Percentiles rank a stretch among this genome's conserved stretches.
Conservation (phyloP, 2,329 filamentous ascomycete genomes). For the Diplodia seriata region DNA sequence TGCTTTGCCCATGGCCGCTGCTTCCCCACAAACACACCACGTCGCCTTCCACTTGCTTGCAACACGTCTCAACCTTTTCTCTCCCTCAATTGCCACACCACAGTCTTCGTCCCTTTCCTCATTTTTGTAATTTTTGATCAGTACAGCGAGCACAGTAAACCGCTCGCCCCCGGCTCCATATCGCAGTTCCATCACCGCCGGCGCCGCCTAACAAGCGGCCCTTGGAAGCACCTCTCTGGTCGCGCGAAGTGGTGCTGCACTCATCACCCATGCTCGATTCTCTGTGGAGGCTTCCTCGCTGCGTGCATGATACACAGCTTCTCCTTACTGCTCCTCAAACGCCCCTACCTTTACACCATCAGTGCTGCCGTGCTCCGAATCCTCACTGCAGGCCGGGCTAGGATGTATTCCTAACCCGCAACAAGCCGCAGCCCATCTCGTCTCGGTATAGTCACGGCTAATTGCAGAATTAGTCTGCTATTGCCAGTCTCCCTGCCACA, state of each 20-base stretch:
- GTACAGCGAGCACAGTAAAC: neutral
- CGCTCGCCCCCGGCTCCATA: neutral
- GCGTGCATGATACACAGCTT: neutral
- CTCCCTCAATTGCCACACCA: neutral
- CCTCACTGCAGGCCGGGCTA: neutral
- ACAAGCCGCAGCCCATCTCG: neutral
- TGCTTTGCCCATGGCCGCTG: neutral
- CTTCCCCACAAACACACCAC: conserved; percentile 1
- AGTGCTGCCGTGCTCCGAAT: neutral
- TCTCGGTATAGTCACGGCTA: neutral
- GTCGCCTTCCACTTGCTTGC: neutral
- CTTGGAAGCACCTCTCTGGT: neutral
- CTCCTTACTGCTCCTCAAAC: neutral
- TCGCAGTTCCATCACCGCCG: neutral
- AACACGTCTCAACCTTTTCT: neutral
- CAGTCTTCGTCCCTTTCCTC: neutral
- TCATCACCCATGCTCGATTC: neutral
- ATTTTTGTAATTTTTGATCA: neutral
- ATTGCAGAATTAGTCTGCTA: neutral
- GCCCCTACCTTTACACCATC: neutral
- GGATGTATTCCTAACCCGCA: neutral
- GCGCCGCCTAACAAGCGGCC: neutral
- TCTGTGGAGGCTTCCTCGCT: neutral
- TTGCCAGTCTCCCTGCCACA: neutral
- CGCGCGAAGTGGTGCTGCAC: neutral